A percentile compares a stretch with the other conserved stretches of the same genome.
Conservation (phyloP, 345 rosid genomes). For the Garcia nutans region DNA sequence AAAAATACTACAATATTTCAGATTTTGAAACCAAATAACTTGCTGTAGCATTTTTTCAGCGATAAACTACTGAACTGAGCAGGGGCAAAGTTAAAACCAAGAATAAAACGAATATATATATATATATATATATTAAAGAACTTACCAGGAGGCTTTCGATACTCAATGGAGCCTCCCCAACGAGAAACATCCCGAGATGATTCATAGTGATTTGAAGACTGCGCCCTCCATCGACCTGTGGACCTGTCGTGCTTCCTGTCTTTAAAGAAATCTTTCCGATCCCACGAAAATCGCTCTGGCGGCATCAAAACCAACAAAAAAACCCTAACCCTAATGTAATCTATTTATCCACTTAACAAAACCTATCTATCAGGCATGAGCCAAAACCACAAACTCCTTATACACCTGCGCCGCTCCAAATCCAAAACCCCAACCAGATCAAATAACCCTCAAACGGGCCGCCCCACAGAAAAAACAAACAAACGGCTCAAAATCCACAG, state of each 20-base stretch:
- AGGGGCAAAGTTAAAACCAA: neutral
- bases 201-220: slow-evolving; percentile 49
- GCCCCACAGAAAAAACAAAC: neutral
- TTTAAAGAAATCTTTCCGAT: slow-evolving; percentile 82
- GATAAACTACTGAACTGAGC: neutral
- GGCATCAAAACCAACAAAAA: slow-evolving; percentile 60
- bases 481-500: neutral
- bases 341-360: neutral
- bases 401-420: slow-evolving; percentile 1
- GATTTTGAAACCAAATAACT: neutral
- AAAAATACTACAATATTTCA: neutral
- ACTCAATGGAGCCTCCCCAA: slow-evolving; percentile 64
- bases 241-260: slow-evolving; percentile 87
- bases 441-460: neutral
- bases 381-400: neutral
- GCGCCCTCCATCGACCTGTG: slow-evolving; percentile 70
- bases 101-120: neutral
- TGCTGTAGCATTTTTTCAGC: neutral
- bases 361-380: neutral
- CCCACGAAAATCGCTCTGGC: slow-evolving; percentile 87
- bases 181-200: slow-evolving; percentile 50
- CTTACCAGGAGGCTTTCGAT: slow-evolving; percentile 78
- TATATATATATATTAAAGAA: neutral
- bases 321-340: slow-evolving; percentile 25
- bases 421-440: slow-evolving; percentile 10